Evolutionary conservation across 495 filamentous ascomycete genomes (phyloP).

Genomic region (Cairneyella variabilis): DNA sequence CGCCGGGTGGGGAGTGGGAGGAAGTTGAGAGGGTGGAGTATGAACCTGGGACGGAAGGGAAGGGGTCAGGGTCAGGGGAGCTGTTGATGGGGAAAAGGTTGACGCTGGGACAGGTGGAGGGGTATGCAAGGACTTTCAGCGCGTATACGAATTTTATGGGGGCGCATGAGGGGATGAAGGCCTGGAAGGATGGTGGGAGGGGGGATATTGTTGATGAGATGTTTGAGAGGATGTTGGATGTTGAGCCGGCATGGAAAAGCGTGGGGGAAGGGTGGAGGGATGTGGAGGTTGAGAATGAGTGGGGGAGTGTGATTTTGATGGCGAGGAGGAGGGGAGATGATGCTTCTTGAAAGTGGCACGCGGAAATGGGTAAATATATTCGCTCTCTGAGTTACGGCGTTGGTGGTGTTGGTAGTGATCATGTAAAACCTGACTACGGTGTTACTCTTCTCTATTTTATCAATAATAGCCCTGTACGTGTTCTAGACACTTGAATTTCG

Average conservation of each 20-base stretch:
- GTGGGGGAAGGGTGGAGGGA: constrained; percentile 44
- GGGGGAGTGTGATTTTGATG: constrained; percentile 54
- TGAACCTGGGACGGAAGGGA: constrained; percentile 41
- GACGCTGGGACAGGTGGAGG: constrained; percentile 50
- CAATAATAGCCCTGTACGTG: no score
- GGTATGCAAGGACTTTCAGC: constrained; percentile 54
- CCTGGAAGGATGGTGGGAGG: constrained; percentile 42
- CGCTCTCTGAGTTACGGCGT: no score
- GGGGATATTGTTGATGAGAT: constrained; percentile 53
- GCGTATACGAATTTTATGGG: constrained; percentile 51
- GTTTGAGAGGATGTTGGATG: constrained; percentile 47
- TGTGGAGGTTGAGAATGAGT: constrained; percentile 44
- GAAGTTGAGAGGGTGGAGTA: constrained; percentile 50
- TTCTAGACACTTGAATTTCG: no score
- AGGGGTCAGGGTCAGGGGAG: constrained; percentile 38
- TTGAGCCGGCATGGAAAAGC: constrained; percentile 45
- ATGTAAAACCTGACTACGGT: no score
- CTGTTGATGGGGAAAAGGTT: constrained; percentile 48
- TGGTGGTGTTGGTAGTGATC: no score
- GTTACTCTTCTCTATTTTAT: no score
- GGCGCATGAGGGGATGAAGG: constrained; percentile 39
- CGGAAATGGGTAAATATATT: no score
- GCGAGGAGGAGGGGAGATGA: constrained; percentile 44
- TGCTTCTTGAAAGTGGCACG: no score
- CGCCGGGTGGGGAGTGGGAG: constrained; percentile 45